Conservation (phyloP, 352 stramenopile genomes). For the Aphanomyces euteiches region DNA sequence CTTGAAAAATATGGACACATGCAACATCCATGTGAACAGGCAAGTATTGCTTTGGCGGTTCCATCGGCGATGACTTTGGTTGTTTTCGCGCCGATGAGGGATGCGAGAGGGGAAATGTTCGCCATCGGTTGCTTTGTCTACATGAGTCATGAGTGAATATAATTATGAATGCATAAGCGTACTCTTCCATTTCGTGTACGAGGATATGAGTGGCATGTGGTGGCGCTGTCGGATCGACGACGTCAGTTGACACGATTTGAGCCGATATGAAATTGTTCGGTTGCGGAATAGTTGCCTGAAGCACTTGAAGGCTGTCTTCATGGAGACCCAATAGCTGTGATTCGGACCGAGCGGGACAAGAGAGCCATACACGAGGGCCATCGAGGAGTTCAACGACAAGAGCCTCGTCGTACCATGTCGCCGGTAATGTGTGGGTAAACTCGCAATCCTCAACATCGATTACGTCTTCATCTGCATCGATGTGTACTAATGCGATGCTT, state of each 20-base stretch:
- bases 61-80: not conserved
- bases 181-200: slow-evolving; percentile 3
- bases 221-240: not conserved
- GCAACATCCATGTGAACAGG: not conserved
- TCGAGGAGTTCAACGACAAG: not conserved
- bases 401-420: not conserved
- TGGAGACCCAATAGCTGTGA: not conserved
- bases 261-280: not conserved
- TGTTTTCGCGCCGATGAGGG: not conserved
- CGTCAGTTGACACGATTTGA: not conserved
- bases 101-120: too few species aligned
- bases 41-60: not conserved
- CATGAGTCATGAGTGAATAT: too few species aligned
- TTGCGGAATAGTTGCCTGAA: not conserved
- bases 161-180: too few species aligned
- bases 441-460: not conserved
- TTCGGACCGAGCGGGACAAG: not conserved
- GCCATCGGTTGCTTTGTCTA: too few species aligned
- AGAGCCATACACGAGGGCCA: not conserved
- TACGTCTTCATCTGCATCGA: not conserved
- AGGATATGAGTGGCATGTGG: not conserved
- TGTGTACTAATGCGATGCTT: slow-evolving; percentile 3
- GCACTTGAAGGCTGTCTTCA: not conserved
- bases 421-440: slow-evolving; percentile 1
- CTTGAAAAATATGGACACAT: not conserved